Percentiles rank a stretch among this genome's conserved stretches.
Conservation (phyloP, 75 land plant species). For the Pinus albicaulis region DNA sequence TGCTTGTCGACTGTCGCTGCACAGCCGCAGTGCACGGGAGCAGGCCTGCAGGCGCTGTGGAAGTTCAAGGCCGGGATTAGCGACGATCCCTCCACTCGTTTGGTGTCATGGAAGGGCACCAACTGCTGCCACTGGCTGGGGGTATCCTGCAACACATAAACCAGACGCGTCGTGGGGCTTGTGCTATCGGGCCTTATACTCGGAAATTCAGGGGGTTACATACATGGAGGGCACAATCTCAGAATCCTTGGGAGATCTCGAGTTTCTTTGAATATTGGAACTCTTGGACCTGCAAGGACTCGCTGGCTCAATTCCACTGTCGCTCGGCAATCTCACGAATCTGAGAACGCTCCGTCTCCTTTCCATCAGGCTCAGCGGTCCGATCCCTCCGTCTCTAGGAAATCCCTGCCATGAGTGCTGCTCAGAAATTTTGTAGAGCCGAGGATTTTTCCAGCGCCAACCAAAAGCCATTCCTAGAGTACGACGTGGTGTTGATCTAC, state of each 20-base stretch:
- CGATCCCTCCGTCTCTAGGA: conserved; percentile 24
- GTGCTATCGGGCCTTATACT: conserved; percentile 27
- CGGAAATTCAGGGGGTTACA: neutral
- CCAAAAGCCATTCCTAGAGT: no score
- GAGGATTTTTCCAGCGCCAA: no score
- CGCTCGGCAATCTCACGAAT: conserved; percentile 19
- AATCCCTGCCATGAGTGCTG: no score
- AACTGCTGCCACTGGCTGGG: conserved; percentile 41
- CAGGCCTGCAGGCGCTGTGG: conserved; percentile 31
- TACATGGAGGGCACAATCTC: conserved; percentile 17
- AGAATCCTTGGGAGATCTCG: conserved; percentile 4
- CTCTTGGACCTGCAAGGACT: conserved; percentile 13
- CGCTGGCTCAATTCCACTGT: conserved; percentile 13
- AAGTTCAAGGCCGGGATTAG: conserved; percentile 34
- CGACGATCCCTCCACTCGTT: conserved; percentile 21
- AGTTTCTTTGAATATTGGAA: conserved; percentile 3
- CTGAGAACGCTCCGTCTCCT: conserved; percentile 11
- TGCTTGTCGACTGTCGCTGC: no score
- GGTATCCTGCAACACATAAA: conserved; percentile 29
- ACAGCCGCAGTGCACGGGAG: neutral
- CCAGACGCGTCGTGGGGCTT: conserved; percentile 34
- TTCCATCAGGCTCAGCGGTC: conserved; percentile 22
- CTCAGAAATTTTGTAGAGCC: no score
- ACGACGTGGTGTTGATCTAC: no score
- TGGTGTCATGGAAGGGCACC: conserved; percentile 34